These are phyloP conservation scores for Raddia distichophylla DNA, from an alignment of 176 grass and related monocot genomes.

Conservation along the genomic window DNA sequence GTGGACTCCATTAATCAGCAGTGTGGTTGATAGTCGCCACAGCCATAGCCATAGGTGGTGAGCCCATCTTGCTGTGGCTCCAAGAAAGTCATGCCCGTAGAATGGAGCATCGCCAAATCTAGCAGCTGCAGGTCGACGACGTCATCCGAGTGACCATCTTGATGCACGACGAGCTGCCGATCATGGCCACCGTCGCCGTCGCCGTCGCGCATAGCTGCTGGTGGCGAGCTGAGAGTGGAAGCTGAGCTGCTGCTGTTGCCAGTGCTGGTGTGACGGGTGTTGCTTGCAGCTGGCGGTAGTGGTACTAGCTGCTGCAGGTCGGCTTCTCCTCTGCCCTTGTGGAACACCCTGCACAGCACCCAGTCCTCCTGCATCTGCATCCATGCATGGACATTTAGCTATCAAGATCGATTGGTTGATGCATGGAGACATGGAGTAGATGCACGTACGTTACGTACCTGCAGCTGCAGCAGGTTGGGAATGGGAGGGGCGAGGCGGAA, in stretches of 20 bases:
- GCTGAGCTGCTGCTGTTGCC: not conserved
- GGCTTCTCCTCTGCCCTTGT: slow-evolving; percentile 34
- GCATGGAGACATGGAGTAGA: no score
- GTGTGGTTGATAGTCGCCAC: no score
- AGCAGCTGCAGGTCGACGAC: not conserved
- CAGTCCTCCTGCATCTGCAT: slow-evolving; percentile 32
- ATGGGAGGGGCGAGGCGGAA: slow-evolving; percentile 28
- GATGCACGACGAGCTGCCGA: not conserved
- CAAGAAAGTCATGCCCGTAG: not conserved
- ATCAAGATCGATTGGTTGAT: no score
- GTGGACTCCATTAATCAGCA: not conserved
- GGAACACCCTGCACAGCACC: slow-evolving; percentile 57
- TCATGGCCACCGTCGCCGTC: no score
- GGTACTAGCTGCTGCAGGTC: not conserved
- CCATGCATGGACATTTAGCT: not conserved
- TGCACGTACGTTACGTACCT: no score
- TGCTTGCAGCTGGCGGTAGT: not conserved
- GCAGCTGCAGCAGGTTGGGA: no score
- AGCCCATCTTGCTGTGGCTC: not conserved
- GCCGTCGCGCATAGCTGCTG: not conserved
- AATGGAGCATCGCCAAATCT: not conserved
- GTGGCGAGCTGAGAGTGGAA: not conserved
- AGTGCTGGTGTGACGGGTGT: not conserved
- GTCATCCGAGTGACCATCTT: not conserved
- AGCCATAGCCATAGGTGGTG: no score